Conservation (phyloP, 805 yeast species). For the Kuraishia molischiana region DNA sequence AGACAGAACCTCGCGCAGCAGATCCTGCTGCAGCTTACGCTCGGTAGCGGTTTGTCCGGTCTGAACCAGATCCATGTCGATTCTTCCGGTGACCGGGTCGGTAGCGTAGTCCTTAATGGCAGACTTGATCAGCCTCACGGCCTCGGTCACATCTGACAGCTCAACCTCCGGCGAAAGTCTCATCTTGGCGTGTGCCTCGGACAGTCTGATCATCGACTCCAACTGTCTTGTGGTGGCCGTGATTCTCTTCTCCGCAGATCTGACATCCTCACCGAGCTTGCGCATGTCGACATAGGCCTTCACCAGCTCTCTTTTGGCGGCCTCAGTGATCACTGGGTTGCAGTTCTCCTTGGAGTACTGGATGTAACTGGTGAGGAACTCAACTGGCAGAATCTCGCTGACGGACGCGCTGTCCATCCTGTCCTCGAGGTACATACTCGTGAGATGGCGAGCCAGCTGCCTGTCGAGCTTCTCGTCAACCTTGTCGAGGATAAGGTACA, state of each 20-base stretch:
- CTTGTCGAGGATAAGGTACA: constrained; percentile 83
- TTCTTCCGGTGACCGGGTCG: constrained; percentile 93
- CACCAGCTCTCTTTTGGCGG: constrained; percentile 79
- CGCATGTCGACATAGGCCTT: constrained; percentile 89
- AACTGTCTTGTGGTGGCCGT: constrained; percentile 98
- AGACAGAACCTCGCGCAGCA: constrained; percentile 48
- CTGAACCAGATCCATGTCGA: constrained; percentile 95
- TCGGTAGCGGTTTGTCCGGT: constrained; percentile 91
- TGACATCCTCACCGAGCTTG: constrained; percentile 82
- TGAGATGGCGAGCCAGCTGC: constrained; percentile 81
- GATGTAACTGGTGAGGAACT: constrained; percentile 78
- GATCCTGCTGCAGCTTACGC: constrained; percentile 65
- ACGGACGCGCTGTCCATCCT: constrained; percentile 60
- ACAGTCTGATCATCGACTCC: constrained; percentile 87
- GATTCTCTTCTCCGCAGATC: constrained; percentile 79
- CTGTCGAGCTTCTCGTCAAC: constrained; percentile 83
- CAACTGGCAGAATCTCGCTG: constrained; percentile 72
- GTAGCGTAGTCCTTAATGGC: constrained; percentile 98
- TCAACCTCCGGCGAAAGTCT: constrained; percentile 66
- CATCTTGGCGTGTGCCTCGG: constrained; percentile 98
- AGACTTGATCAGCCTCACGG: constrained; percentile 83
- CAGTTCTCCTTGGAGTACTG: constrained; percentile 86
- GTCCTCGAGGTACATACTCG: constrained; percentile 88
- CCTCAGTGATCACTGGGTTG: constrained; percentile 72
- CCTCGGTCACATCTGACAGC: constrained; percentile 79